Conservation (phyloP, 495 filamentous ascomycete species). For the Copromyces sp. region DNA sequence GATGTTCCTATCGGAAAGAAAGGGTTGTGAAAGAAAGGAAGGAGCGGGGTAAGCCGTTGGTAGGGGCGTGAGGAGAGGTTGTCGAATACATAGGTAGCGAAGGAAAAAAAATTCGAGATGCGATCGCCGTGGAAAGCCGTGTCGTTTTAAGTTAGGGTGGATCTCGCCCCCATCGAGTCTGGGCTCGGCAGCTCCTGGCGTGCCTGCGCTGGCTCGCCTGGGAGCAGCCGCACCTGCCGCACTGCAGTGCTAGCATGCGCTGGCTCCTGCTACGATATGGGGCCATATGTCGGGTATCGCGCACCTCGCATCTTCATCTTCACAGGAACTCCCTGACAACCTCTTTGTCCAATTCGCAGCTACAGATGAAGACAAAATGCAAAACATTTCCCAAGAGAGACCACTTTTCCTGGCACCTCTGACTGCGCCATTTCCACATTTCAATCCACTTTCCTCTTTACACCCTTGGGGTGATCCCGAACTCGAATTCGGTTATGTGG, state of each 20-base stretch:
- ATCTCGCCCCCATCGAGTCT: not conserved
- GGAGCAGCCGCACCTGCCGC: not conserved
- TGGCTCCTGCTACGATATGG: not conserved
- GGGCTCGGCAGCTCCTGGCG: not conserved
- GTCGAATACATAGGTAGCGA: not conserved
- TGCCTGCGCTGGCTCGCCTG: not conserved
- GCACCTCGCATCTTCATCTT: not conserved
- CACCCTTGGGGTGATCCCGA: not conserved
- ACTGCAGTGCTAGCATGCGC: not conserved
- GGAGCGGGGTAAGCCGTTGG: not conserved
- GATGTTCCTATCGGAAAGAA: not conserved
- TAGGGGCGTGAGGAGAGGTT: not conserved
- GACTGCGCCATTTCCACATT: not conserved
- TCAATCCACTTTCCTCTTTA: not conserved
- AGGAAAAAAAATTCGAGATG: not conserved
- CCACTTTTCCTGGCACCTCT: not conserved
- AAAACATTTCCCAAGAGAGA: not conserved
- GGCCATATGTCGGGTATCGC: not conserved
- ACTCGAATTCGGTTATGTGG: not conserved
- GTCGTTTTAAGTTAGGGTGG: not conserved
- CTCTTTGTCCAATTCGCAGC: not conserved
- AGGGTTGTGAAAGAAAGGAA: not conserved
- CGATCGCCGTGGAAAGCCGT: not conserved
- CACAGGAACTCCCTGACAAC: not conserved
- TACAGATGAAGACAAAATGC: not conserved